Evolutionary conservation across 2,329 filamentous ascomycete species (phyloP), one percentile per base, ranked within the genome.

Genomic region (Sclerotinia borealis): DNA sequence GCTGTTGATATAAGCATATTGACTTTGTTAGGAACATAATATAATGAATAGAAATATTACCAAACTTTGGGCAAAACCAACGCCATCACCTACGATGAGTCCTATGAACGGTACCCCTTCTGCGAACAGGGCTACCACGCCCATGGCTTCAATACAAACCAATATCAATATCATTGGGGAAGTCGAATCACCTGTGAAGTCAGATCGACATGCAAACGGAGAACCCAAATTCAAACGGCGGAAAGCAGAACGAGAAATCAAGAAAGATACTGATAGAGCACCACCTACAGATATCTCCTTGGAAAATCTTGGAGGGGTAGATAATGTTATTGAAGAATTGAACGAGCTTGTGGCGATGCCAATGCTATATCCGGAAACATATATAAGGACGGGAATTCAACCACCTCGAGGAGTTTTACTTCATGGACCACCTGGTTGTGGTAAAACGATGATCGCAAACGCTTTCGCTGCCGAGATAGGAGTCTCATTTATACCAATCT

Each of bases 391-490:
- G 39, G 85, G 87, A 31, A 83, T 91, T 50, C 86, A 89, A 41
- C 86, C 89, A 47, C 86, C 88, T 41, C 85, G 88, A 52, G 90
- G 90, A 65, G 87, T 96, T 19, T 77, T 96, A 29, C 80, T 96
- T 6, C 89, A 96, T 75, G 91, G 91, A 0, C 91, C 91, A 0
- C 91, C 91, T 3, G 91, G 91, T 31, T 95, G 91, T 72, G 91
- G 91, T 69, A 96, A 96, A 76, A 96, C 91, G 0, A 88, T 91
- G 79, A 86, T 96, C 64, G 89, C 90, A 11, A 87, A 92, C 74
- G 91, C 90, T 1, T 88, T 91, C 70, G 91, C 91, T 3, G 88
- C 89, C 1, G 85, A 87, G 66, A 79, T 93, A 25, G 88, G 87
- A 1, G 85, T 92, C 3, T 87, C 91, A 0, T 93, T 92, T 71